Evolutionary conservation across 345 rosid genomes (phyloP).

Genomic region (Ceriops tagal): DNA sequence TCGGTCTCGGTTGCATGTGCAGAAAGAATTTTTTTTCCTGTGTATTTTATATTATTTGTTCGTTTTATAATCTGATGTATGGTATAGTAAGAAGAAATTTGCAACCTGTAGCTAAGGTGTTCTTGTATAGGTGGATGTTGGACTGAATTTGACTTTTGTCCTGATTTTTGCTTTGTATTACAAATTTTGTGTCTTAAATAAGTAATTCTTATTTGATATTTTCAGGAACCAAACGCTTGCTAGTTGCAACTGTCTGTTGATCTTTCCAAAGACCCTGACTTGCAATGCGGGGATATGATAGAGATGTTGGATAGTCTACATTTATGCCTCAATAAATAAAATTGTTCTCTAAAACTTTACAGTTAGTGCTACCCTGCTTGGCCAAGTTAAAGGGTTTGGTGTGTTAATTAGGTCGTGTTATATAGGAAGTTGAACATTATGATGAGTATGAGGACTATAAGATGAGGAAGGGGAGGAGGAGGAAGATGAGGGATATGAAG

Average conservation of each 20-base stretch:
- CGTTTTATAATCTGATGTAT: too few species aligned
- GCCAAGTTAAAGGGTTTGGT: background rate
- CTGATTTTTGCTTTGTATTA: too few species aligned
- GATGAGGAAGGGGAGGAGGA: constrained; percentile 35
- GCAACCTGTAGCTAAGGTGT: too few species aligned
- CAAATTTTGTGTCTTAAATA: too few species aligned
- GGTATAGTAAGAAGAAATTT: too few species aligned
- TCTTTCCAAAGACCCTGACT: background rate
- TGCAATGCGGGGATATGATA: constrained; percentile 44
- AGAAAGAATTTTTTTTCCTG: too few species aligned
- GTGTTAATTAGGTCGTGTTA: background rate
- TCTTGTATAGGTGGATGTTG: too few species aligned
- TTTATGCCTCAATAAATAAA: background rate
- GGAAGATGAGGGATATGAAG: constrained; percentile 37
- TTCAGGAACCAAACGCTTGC: background rate
- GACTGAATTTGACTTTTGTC: too few species aligned
- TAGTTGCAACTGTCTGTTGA: background rate
- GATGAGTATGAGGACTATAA: constrained; percentile 50
- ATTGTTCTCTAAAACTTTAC: background rate
- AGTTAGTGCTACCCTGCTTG: background rate
- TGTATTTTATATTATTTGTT: too few species aligned
- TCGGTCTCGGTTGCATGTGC: too few species aligned
- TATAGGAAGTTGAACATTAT: constrained; percentile 42
- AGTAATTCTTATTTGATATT: background rate
- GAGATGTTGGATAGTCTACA: constrained; percentile 36